Base-by-base conservation (phyloP, 768 basidiomycete species). In the Tulasnella sp. region DNA sequence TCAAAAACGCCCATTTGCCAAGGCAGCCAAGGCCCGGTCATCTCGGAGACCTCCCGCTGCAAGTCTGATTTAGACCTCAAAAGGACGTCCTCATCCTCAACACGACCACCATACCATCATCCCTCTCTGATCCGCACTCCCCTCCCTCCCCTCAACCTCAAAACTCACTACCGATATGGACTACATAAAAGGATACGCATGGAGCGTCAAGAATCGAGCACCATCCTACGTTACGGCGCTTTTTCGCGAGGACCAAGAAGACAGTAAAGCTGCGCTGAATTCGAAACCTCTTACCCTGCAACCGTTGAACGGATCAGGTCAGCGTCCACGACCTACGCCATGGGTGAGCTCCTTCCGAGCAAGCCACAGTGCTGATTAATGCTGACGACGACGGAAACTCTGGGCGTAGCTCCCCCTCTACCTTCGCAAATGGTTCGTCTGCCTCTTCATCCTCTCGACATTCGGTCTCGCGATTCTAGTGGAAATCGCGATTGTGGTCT, bases 401-500 rank as follows among this genome's bases (percentile, higher is more conserved):
- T 6, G n/a, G 40, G 70, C 70, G 20, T 37, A 77, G 77, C 23
- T 77, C 51, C 77, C 77, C 23, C 72, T 51, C 67, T 70, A 42
- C 69, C 77, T 77, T 40, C 61, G 69, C 26, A 35, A 35, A 70
- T 73, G 77, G 69, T 70, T 71, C 48, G 42, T 77, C n/a, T 32
- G 29, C n/a, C 16, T 51, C n/a, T 26, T 77, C 77, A 26, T 77
- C 7, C 13, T 73, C 42, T 73, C 37, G 69, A 77, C 51, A 0
- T 32, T 77, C n/a, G 39, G 39, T 1, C 29, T 51, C 15, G 77
- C 67, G 29, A 15, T 23, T 37, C 5, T 39, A 5, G 69, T 77
- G 16, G 67, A 77, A 39, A 5, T 71, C 32, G 35, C 42, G 26
- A 4, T 72, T 3, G 71, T 32, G 9, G 3, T 40, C n/a, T 77